A percentile compares a stretch with the other conserved stretches of the same genome.
phyloP scores from a whole-genome alignment of 139 green algal species.

The Micractinium conductrix region DNA sequence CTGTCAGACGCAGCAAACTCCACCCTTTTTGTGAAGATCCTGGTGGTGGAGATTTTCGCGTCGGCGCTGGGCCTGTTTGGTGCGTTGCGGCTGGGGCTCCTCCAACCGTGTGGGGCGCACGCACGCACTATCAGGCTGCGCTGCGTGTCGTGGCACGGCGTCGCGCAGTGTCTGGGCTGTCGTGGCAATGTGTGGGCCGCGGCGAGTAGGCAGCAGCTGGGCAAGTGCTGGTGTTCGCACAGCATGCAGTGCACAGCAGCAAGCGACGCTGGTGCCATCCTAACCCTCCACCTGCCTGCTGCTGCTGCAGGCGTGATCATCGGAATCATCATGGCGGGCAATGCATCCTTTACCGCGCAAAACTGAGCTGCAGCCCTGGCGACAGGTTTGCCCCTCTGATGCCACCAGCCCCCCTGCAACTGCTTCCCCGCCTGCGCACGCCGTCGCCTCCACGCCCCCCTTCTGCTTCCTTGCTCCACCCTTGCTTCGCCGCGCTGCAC shows the following conservation, averaged over 20 bases:
- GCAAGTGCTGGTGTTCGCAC: background rate
- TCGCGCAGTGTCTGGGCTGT: too few species aligned
- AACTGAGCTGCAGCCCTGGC: background rate
- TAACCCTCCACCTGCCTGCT: background rate
- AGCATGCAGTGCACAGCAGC: too few species aligned
- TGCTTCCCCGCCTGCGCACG: too few species aligned
- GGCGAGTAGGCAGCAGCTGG: too few species aligned
- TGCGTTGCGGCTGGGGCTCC: slow-evolving; percentile 65
- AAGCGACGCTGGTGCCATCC: too few species aligned
- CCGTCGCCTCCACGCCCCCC: background rate
- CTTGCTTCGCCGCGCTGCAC: too few species aligned
- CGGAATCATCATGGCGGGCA: slow-evolving; percentile 56
- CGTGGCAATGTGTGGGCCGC: too few species aligned
- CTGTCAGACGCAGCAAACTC: slow-evolving; percentile 97
- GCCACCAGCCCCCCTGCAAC: too few species aligned
- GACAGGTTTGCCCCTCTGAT: background rate
- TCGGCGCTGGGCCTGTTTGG: slow-evolving; percentile 94
- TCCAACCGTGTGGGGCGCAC: too few species aligned
- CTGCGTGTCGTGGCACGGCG: too few species aligned
- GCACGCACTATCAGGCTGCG: too few species aligned
- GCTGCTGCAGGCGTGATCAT: slow-evolving; percentile 44
- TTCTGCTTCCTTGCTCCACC: background rate
- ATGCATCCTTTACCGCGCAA: slow-evolving; percentile 38
- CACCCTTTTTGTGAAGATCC: slow-evolving; percentile 99
- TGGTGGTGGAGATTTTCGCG: slow-evolving; percentile 99